Evolutionary conservation across 441 rosid species (phyloP), one percentile per base, ranked within the genome.

Genomic region (Biscutella laevigata): DNA sequence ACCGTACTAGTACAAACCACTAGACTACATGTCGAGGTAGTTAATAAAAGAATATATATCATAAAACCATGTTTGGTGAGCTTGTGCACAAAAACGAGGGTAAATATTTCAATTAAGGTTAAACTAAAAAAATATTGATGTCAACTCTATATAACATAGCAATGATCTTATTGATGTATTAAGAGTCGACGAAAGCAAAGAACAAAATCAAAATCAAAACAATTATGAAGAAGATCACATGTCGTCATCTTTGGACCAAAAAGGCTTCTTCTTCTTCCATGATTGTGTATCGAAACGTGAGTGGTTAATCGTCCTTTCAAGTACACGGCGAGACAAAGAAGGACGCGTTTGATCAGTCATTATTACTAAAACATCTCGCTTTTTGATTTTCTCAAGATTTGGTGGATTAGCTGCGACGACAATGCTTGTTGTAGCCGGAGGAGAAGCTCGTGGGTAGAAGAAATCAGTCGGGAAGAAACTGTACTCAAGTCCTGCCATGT

Each of bases 391-490:
- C 19, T 33, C 46, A 19, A 49, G 0, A 0, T 48, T 56, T 12
- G 54, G 66, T n/a, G n/a, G n/a, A 19, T 4, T 48, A 40, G 36
- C 8, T 3, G 29, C 29, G 36, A 53, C 67, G 20, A 17, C 20
- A 35, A 47, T 41, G 1, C 28, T 54, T 51, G 60, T 53, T 17
- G 57, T 56, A 15, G 25, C 21, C 3, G 71, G 57, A 45, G 63
- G 46, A 48, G 62, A 39, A 36, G 72, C 59, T 20, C 67, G 52
- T 27, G 72, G 72, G 47, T 70, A 69, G 52, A 48, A 62, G 59
- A 70, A 73, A 41, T 70, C 72, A 1, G 72, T 73, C 0, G 78
- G 78, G 38, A 66, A 66, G 42, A 70, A 72, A 38, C 62, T 64
- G 45, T 72, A 72, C 25, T 73, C 65, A 34, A 70, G 65, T 16